Base-by-base conservation (phyloP, 352 stramenopile genomes). In the Phytophthora nicotianae region DNA sequence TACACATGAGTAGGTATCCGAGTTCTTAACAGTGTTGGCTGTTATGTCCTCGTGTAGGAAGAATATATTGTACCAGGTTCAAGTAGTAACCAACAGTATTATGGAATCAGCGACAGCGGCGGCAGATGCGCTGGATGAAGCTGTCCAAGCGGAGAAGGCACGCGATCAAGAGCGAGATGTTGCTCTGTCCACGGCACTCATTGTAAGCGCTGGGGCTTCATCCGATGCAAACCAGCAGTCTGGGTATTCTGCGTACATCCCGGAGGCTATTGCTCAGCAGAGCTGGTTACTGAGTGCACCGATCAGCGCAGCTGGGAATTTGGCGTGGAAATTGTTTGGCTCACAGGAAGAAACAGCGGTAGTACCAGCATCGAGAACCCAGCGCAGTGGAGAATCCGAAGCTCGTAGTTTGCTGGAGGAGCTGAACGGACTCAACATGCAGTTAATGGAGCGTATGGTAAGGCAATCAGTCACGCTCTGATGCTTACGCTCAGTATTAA, bases 371-470 rank as follows among this genome's bases (percentile, higher is more conserved):
- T 60, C 47, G 7, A 79, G 38, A 9, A 57, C 24, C 17, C 50
- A 70, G 33, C 63, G 42, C 11, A 75, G 76, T 50, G 49, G 19
- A 52, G 64, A 8, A 14, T 62, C 49, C 10, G 77, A 92, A 29
- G 77, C 77, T n/a, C 88, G 83, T 23, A 94, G 83, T 46, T 72
- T 94, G 41, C 60, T 94, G 23, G 81, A 94, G 54, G 85, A 94
- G 50, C 73, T 94, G 8, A 94, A 94, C 60, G 81, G 81, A 0
- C 77, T 94, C 14, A 94, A 94, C 32, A 92, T 94, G 85, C 77
- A 90, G 70, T 62, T 94, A 0, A 80, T 94, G 54, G 80, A 91
- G 53, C 78, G 85, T 26, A 70, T 93, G 77, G 84, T 93, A 70
- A 14, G 68, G 64, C 48, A 37, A 14, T 17, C 2, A 37, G 23